Base-by-base conservation (phyloP, 2,329 filamentous ascomycete genomes). In the Epichloe glyceriae region DNA sequence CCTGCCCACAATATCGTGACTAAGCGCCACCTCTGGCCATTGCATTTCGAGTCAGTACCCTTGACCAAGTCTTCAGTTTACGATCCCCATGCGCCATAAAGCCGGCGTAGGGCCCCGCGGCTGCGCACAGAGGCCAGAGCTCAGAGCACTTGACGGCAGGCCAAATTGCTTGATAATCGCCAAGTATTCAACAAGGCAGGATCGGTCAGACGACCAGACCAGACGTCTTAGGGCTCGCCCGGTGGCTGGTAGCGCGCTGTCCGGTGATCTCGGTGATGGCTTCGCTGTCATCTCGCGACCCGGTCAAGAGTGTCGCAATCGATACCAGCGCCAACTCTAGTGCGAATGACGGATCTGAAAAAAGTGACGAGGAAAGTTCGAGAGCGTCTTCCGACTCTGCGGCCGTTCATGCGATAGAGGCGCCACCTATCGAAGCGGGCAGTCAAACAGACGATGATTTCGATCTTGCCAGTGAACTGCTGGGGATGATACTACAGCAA, bases 371-470 rank as follows among this genome's bases (percentile, higher is more conserved):
- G 3, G 14, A n/a, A 15, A 26, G 39, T 14, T 47, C 38, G 10
- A 17, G n/a, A 6, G 37, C 14, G 7, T 35, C 34, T 5, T 38
- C 20, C 6, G 41, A n/a, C 8, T 45, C 48, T 11, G 19, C 33
- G n/a, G 37, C 50, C n/a, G 26, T 49, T 11, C 45, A 33, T n/a
- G 49, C 52, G 10, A 46, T 46, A 20, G 15, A 50, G 26, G 41
- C 49, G 22, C 41, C 52, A 1, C 15, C 46, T 10, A 53, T 51
- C 17, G 52, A 40, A 20, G 22, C 41, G 5, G 34, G 20, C 35
- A 50, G 30, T 41, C 37, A 43, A n/a, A 33, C 46, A 10, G 52
- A 53, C 26, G 52, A 53, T 20, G 46, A 53, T 22, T 51, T 39
- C 20, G 52, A 43, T 30, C 49, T 53, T 33, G 46, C 30, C 11